Conservation (phyloP, 306 rosid species). For the Fagus crenata region DNA sequence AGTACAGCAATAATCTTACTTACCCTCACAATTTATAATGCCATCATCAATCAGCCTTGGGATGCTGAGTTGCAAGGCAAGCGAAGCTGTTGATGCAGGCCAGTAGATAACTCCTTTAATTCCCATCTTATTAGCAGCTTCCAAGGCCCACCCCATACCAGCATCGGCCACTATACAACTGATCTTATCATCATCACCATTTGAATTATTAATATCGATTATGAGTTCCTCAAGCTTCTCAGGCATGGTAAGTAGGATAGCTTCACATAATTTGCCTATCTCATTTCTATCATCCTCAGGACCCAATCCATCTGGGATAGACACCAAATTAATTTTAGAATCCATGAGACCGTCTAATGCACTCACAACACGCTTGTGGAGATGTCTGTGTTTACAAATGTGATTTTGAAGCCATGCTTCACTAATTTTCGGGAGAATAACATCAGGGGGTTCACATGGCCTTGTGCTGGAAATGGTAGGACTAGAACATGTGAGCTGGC, state of each 20-base stretch:
- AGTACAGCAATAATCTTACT: slow-evolving; percentile 11
- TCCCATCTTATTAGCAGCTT: slow-evolving; percentile 35
- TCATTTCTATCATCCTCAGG: slow-evolving; percentile 44
- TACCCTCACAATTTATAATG: slow-evolving; percentile 38
- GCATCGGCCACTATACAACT: slow-evolving; percentile 33
- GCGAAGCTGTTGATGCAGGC: slow-evolving; percentile 46
- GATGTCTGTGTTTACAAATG: slow-evolving; percentile 41
- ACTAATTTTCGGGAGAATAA: slow-evolving; percentile 29
- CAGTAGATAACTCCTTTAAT: slow-evolving; percentile 37
- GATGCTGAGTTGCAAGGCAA: neutral
- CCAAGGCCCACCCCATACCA: slow-evolving; percentile 36
- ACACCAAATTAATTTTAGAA: slow-evolving; percentile 14
- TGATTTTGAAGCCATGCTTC: slow-evolving; percentile 47
- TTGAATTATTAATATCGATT: slow-evolving; percentile 22
- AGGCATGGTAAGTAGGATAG: slow-evolving; percentile 32
- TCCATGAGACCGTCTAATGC: neutral
- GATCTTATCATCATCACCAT: slow-evolving; percentile 12
- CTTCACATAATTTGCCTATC: neutral
- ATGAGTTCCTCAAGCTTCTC: slow-evolving; percentile 46
- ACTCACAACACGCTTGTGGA: slow-evolving; percentile 28
- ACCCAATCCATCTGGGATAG: slow-evolving; percentile 37
- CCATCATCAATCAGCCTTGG: slow-evolving; percentile 40
- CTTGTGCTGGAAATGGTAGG: slow-evolving; percentile 40
- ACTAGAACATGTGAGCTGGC: slow-evolving; percentile 36
- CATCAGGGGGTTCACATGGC: slow-evolving; percentile 51